Conservation (phyloP, 2,329 filamentous ascomycete species). For the Aspergillus fumigatus region DNA sequence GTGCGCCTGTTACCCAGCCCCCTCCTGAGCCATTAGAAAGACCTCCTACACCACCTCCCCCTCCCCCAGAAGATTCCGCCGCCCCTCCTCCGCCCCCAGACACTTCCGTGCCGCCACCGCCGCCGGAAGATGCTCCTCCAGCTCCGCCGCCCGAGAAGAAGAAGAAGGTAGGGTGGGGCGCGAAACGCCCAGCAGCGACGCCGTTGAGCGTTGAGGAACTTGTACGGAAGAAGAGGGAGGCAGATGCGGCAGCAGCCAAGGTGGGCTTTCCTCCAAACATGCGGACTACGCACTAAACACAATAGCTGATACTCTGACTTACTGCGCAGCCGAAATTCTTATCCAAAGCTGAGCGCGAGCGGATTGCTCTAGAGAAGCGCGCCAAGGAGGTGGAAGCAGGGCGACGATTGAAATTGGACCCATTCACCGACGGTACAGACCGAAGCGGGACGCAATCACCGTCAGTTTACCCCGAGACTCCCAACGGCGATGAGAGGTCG, state of each 20-base stretch:
- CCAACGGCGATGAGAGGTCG: conserved; percentile 24
- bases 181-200: conserved; percentile 34
- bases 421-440: conserved; percentile 21
- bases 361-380: conserved; percentile 71
- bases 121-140: conserved; percentile 40
- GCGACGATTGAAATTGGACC: conserved; percentile 46
- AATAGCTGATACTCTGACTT: conserved; percentile 15
- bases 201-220: conserved; percentile 83
- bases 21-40: conserved; percentile 35
- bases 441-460: conserved; percentile 20
- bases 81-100: conserved; percentile 42
- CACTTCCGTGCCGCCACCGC: conserved; percentile 37
- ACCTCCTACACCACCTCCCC: conserved; percentile 39
- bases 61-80: conserved; percentile 31
- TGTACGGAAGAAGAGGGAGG: conserved; percentile 76
- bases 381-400: conserved; percentile 66
- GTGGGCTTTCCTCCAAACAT: conserved; percentile 35
- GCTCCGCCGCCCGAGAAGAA: conserved; percentile 44
- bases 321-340: conserved; percentile 68
- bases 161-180: conserved; percentile 53
- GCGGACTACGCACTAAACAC: not conserved
- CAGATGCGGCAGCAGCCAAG: conserved; percentile 77
- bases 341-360: conserved; percentile 76
- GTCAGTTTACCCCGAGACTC: conserved; percentile 12
- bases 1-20: conserved; percentile 26